Conservation (phyloP, 2,329 filamentous ascomycete genomes). For the Coniosporium tulheliwenetii region DNA sequence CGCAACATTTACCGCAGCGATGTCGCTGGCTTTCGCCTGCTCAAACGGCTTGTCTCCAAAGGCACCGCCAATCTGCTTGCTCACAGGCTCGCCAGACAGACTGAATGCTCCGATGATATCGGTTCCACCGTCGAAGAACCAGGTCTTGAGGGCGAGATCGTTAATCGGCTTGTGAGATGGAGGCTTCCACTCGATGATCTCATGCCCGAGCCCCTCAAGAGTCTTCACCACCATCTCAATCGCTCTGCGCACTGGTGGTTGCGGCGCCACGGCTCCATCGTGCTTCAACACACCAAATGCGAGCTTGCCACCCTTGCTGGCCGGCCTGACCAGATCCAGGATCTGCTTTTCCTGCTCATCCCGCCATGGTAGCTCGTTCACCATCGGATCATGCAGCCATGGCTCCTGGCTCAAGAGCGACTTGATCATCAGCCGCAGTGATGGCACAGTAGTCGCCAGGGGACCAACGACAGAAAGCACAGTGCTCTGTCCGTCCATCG, state of each 20-base stretch:
- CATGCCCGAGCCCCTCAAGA: slow-evolving; percentile 37
- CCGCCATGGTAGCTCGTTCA: slow-evolving; percentile 51
- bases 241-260: slow-evolving; percentile 42
- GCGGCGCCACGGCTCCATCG: slow-evolving; percentile 34
- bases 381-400: slow-evolving; percentile 51
- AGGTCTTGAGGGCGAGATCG: slow-evolving; percentile 20
- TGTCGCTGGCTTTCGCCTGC: slow-evolving; percentile 24
- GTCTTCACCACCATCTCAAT: slow-evolving; percentile 34
- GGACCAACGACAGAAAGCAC: slow-evolving; percentile 49
- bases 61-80: slow-evolving; percentile 27
- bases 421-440: slow-evolving; percentile 39
- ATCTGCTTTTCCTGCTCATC: slow-evolving; percentile 24
- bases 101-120: slow-evolving; percentile 35
- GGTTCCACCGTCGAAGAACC: slow-evolving; percentile 33
- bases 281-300: slow-evolving; percentile 38
- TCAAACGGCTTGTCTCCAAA: slow-evolving; percentile 8
- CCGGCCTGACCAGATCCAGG: slow-evolving; percentile 14
- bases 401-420: slow-evolving; percentile 42
- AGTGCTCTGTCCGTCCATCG: slow-evolving; percentile 47
- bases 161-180: slow-evolving; percentile 28
- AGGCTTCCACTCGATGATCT: slow-evolving; percentile 38
- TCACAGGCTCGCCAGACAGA: slow-evolving; percentile 38
- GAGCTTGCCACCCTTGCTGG: slow-evolving; percentile 20
- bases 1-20: slow-evolving; percentile 33
- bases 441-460: slow-evolving; percentile 38